Evolutionary conservation across 345 rosid genomes (phyloP).

Genomic region (Hibiscus syriacus): DNA sequence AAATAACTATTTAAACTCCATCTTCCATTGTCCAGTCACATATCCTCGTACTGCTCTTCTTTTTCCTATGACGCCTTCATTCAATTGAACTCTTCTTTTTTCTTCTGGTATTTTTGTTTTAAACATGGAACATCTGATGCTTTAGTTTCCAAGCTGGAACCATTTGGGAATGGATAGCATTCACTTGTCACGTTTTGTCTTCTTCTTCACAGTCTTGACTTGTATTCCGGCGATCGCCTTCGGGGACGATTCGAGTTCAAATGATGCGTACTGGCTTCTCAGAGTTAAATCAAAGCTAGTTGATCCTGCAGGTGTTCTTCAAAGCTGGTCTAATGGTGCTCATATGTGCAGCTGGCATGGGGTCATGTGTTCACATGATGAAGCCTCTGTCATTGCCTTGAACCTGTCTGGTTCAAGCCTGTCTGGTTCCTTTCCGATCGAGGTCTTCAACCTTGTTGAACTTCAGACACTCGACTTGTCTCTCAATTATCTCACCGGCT

Average conservation of each 20-base stretch:
- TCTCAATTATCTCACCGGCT: conserved; percentile 43
- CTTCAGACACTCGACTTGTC: conserved; percentile 71
- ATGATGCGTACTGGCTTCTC: conserved; percentile 44
- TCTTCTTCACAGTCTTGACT: conserved; percentile 19
- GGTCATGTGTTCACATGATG: conserved; percentile 52
- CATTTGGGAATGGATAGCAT: conserved; percentile 28
- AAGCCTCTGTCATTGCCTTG: conserved; percentile 34
- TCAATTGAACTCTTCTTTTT: conserved; percentile 11
- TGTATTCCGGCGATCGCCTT: conserved; percentile 16
- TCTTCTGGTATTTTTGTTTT: conserved; percentile 15
- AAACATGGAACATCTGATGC: conserved; percentile 20
- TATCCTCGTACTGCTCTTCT: conserved; percentile 9
- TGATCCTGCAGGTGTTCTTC: conserved; percentile 42
- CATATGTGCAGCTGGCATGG: conserved; percentile 65
- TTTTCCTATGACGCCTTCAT: background rate
- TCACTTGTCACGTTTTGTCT: conserved; percentile 20
- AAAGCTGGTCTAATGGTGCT: conserved; percentile 43
- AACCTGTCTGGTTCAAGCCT: conserved; percentile 56
- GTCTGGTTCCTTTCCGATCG: conserved; percentile 50
- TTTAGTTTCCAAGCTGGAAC: background rate
- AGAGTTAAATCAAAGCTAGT: conserved; percentile 42
- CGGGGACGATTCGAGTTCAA: conserved; percentile 23
- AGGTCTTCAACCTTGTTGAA: conserved; percentile 37
- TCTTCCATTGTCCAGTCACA: conserved; percentile 8
- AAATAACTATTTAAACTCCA: conserved; percentile 24